phyloP scores from a whole-genome alignment of 1,284 basidiomycete genomes.

The Malassezia psittaci region DNA sequence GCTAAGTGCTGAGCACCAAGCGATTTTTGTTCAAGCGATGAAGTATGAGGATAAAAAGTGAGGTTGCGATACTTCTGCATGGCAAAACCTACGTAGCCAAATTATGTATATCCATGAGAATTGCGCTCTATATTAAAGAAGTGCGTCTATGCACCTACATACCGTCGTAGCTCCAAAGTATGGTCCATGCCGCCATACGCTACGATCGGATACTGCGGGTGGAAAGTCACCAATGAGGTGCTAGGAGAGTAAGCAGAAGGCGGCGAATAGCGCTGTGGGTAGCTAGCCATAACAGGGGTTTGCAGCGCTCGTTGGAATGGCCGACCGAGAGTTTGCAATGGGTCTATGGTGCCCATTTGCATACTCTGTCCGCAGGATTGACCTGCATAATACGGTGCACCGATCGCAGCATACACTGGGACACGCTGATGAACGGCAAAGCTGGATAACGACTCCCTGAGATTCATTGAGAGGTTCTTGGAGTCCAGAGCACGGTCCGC shows the following conservation, averaged over 20 bases:
- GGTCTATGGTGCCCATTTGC: constrained; percentile 17
- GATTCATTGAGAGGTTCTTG: constrained; percentile 53
- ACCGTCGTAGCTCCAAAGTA: constrained; percentile 24
- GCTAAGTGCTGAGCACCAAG: too few relatives aligned
- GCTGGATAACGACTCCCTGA: constrained; percentile 55
- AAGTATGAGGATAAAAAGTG: too few relatives aligned
- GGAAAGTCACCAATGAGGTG: constrained; percentile 38
- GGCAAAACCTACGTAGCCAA: too few relatives aligned
- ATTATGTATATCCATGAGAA: too few relatives aligned
- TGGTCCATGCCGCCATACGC: constrained; percentile 38
- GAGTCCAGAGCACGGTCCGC: constrained; percentile 62
- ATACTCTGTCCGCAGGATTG: constrained; percentile 12
- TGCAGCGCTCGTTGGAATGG: constrained; percentile 15
- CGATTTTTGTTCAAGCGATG: too few relatives aligned
- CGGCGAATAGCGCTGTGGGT: constrained; percentile 1
- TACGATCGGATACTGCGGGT: constrained; percentile 38
- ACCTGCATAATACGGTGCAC: constrained; percentile 2
- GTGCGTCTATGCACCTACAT: not conserved
- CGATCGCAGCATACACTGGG: constrained; percentile 66
- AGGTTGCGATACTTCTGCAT: too few relatives aligned
- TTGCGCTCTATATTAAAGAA: too few relatives aligned
- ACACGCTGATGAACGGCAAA: constrained; percentile 80
- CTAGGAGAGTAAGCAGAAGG: constrained; percentile 33
- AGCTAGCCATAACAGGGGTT: constrained; percentile 13
- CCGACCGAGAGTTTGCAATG: constrained; percentile 2